Evolutionary conservation across 441 rosid genomes (phyloP).

Genomic region (Geranium incanum): DNA sequence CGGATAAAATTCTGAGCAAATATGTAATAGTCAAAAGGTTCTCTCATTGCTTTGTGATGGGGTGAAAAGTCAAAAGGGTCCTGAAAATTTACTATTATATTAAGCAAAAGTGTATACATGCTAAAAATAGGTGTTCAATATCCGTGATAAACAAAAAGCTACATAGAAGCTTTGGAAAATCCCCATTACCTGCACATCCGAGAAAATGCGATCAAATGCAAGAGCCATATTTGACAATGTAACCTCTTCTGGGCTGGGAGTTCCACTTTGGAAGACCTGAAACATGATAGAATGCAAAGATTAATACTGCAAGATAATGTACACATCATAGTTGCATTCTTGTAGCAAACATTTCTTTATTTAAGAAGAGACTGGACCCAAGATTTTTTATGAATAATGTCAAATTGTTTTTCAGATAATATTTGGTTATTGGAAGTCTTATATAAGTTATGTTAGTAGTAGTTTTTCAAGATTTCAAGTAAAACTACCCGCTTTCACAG

Average conservation of each 20-base stretch:
- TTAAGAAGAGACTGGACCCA: neutral
- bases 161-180: conserved; percentile 18
- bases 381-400: neutral
- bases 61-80: conserved; percentile 71
- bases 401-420: neutral
- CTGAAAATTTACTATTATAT: conserved; percentile 40
- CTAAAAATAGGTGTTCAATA: conserved; percentile 14
- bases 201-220: conserved; percentile 62
- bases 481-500: neutral
- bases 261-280: conserved; percentile 76
- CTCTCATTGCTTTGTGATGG: conserved; percentile 74
- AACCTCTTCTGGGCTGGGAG: conserved; percentile 48
- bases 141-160: conserved; percentile 9
- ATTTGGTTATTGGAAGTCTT: neutral
- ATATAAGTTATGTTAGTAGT: neutral
- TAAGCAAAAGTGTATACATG: conserved; percentile 25
- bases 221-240: conserved; percentile 75
- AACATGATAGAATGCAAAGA: conserved; percentile 17
- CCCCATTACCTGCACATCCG: conserved; percentile 70
- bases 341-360: neutral
- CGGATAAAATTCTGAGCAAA: conserved; percentile 92
- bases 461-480: neutral
- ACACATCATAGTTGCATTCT: neutral
- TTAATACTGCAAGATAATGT: conserved; percentile 3
- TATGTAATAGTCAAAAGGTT: conserved; percentile 87